A percentile compares a stretch with the other conserved stretches of the same genome.
Evolutionary conservation across 1,284 basidiomycete genomes (phyloP).

Genomic region (Microbotryum saponariae): DNA sequence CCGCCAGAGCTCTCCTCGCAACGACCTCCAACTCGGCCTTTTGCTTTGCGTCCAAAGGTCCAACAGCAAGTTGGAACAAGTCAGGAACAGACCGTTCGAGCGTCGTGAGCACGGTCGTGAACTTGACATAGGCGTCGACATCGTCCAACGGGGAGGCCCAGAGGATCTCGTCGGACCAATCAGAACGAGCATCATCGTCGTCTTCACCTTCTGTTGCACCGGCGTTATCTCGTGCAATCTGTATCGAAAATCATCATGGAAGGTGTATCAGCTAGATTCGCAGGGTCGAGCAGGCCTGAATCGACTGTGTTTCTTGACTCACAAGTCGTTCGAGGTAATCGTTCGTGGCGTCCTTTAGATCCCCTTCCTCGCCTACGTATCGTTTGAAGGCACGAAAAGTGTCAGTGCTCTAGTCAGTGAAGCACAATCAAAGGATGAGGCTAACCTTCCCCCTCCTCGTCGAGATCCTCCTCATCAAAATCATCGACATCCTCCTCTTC

Average conservation of each 20-base stretch:
- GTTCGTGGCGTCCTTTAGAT: slow-evolving; percentile 20
- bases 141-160: slow-evolving; percentile 38
- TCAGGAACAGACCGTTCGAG: neutral
- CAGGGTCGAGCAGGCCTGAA: neutral
- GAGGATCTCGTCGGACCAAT: slow-evolving; percentile 37
- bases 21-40: neutral
- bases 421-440: neutral
- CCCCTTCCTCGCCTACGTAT: slow-evolving; percentile 11
- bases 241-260: neutral
- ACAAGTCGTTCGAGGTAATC: slow-evolving; percentile 32
- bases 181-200: slow-evolving; percentile 24
- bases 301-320: slow-evolving; percentile 8
- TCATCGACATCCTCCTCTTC: slow-evolving; percentile 31
- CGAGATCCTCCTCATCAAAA: slow-evolving; percentile 29
- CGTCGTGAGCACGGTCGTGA: slow-evolving; percentile 28
- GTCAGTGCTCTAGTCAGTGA: too few relatives aligned
- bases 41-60: neutral
- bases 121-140: slow-evolving; percentile 35
- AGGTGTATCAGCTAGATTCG: slow-evolving; percentile 6
- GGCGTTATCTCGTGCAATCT: too few relatives aligned
- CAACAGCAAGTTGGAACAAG: neutral
- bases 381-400: too few relatives aligned
- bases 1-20: neutral
- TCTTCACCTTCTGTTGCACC: slow-evolving; percentile 14
- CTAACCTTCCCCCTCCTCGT: slow-evolving; percentile 19